Conservation (phyloP, 2,329 filamentous ascomycete genomes). For the Aspergillus sp. region DNA sequence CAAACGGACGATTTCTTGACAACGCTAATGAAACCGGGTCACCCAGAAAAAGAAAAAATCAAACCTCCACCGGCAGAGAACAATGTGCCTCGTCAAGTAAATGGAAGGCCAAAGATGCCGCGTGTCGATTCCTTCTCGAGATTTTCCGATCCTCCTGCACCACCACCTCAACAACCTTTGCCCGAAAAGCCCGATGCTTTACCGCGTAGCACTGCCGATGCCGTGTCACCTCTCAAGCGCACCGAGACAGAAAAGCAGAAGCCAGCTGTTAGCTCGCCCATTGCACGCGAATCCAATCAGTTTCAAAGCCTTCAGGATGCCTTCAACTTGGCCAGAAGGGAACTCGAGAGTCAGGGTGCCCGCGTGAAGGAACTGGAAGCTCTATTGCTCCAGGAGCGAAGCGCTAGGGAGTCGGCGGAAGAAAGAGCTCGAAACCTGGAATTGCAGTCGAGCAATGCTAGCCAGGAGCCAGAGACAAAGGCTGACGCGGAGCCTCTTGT, state of each 20-base stretch:
- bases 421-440: slow-evolving; percentile 70
- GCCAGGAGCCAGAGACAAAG: slow-evolving; percentile 40
- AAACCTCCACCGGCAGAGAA: slow-evolving; percentile 44
- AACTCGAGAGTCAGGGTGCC: slow-evolving; percentile 76
- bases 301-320: slow-evolving; percentile 82
- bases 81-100: slow-evolving; percentile 41
- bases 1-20: slow-evolving; percentile 79
- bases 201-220: slow-evolving; percentile 40
- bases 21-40: slow-evolving; percentile 68
- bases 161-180: slow-evolving; percentile 85
- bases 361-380: slow-evolving; percentile 78
- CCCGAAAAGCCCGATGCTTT: slow-evolving; percentile 82
- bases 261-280: slow-evolving; percentile 40
- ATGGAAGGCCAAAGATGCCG: slow-evolving; percentile 42
- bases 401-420: slow-evolving; percentile 78
- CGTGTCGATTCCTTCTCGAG: slow-evolving; percentile 73
- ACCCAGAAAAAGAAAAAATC: slow-evolving; percentile 46
- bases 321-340: slow-evolving; percentile 75
- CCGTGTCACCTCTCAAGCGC: slow-evolving; percentile 61
- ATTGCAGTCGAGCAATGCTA: slow-evolving; percentile 48
- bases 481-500: slow-evolving; percentile 44
- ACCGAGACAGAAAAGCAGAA: slow-evolving; percentile 71
- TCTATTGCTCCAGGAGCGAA: slow-evolving; percentile 71
- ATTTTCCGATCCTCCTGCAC: slow-evolving; percentile 89
- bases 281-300: slow-evolving; percentile 60